A percentile compares a stretch with the other conserved stretches of the same genome.
phyloP scores from a whole-genome alignment of 257 asterid species.

The Solanum tacnaense region DNA sequence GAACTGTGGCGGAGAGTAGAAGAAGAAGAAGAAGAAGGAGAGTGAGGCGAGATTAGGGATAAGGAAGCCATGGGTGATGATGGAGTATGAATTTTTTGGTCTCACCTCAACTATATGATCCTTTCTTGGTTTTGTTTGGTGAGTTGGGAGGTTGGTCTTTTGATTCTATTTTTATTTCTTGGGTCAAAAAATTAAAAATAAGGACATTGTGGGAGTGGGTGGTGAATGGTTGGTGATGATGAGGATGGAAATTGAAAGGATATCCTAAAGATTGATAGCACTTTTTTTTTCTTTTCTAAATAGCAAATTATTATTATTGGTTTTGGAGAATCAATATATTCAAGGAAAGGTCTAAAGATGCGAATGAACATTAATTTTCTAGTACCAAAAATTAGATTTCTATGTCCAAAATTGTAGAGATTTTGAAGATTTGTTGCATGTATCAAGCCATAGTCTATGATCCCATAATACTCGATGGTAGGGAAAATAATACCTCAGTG shows the following conservation, averaged over 20 bases:
- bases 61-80: constrained; percentile 12
- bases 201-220: not conserved
- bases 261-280: not conserved
- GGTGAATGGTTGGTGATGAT: not conserved
- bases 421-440: too few relatives aligned
- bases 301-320: not conserved
- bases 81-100: not conserved
- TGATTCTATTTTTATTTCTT: not conserved
- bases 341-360: not conserved
- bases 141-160: not conserved
- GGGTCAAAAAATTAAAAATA: not conserved
- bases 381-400: not conserved
- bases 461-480: not conserved
- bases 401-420: not conserved
- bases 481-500: not conserved
- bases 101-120: not conserved
- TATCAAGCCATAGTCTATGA: too few relatives aligned
- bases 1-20: constrained; percentile 3
- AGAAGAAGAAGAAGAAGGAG: not conserved
- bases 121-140: not conserved
- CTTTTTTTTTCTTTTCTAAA: not conserved
- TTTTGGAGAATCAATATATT: not conserved
- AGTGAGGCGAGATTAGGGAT: constrained; percentile 5
- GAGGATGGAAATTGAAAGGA: not conserved
- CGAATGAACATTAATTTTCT: not conserved